Conservation (phyloP, 352 stramenopile species). For the Pythium aquatile region DNA sequence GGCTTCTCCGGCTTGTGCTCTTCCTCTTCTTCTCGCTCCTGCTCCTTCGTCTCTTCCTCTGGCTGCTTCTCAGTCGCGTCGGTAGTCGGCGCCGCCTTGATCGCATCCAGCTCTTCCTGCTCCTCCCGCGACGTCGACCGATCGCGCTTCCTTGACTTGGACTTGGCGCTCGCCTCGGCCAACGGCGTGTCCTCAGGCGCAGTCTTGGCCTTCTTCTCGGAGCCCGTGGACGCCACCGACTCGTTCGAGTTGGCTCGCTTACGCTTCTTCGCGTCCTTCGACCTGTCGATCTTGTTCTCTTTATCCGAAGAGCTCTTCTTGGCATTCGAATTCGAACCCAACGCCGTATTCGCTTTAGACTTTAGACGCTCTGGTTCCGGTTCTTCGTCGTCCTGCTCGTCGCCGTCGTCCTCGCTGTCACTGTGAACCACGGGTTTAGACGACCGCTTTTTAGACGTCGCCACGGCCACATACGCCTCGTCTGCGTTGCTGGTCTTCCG, state of each 20-base stretch:
- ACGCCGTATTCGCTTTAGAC: slow-evolving; percentile 10
- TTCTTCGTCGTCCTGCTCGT: slow-evolving; percentile 11
- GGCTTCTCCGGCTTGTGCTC: background rate
- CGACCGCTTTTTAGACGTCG: slow-evolving; percentile 30
- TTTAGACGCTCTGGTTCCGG: slow-evolving; percentile 10
- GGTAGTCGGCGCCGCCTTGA: slow-evolving; percentile 4
- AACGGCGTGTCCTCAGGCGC: background rate
- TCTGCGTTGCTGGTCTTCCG: slow-evolving; percentile 17
- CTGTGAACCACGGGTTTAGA: slow-evolving; percentile 32
- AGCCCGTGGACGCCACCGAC: slow-evolving; percentile 13
- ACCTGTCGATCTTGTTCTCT: slow-evolving; percentile 6
- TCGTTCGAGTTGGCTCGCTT: slow-evolving; percentile 22
- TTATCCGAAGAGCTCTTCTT: slow-evolving; percentile 9
- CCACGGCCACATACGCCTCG: background rate
- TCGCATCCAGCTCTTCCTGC: slow-evolving; percentile 10
- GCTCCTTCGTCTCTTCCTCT: slow-evolving; percentile 10
- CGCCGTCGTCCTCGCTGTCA: slow-evolving; percentile 25
- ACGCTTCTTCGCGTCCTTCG: slow-evolving; percentile 21
- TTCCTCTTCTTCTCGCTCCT: background rate
- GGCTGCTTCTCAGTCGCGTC: background rate
- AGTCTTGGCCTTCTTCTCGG: slow-evolving; percentile 18
- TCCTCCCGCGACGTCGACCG: slow-evolving; percentile 31
- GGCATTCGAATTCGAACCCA: slow-evolving; percentile 9
- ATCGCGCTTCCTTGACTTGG: slow-evolving; percentile 23
- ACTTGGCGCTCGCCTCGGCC: slow-evolving; percentile 10